Evolutionary conservation across 805 yeast genomes (phyloP).

Genomic region (Yarrowia sp.): DNA sequence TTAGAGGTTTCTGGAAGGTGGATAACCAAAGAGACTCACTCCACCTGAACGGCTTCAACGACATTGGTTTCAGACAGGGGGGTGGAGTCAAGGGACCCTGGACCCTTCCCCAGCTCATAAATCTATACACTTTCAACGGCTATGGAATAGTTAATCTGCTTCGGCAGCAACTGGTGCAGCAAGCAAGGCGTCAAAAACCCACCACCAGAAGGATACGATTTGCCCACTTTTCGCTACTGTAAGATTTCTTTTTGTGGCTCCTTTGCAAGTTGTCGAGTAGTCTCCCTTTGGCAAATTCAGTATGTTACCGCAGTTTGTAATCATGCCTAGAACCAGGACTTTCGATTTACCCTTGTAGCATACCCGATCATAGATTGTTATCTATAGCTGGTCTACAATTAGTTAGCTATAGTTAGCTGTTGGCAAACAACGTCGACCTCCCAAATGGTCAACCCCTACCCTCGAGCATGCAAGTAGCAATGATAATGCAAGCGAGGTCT

Average conservation of each 20-base stretch:
- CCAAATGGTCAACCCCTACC: constrained; percentile 12
- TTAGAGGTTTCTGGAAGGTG: not conserved
- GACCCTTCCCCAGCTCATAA: constrained; percentile 7
- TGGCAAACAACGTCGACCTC: too few relatives aligned
- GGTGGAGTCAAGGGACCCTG: not conserved
- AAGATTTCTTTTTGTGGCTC: constrained; percentile 4
- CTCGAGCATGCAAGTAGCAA: constrained; percentile 37
- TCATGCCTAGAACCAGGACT: too few relatives aligned
- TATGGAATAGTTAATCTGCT: not conserved
- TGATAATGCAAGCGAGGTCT: constrained; percentile 24
- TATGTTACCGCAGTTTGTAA: not conserved
- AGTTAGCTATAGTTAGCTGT: too few relatives aligned
- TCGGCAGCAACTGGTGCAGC: not conserved
- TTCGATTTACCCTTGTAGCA: too few relatives aligned
- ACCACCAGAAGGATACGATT: not conserved
- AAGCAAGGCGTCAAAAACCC: constrained; percentile 1
- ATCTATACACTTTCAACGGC: constrained; percentile 8
- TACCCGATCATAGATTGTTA: too few relatives aligned
- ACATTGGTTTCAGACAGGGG: not conserved
- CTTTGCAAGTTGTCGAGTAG: not conserved
- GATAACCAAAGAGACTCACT: not conserved
- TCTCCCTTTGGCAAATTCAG: not conserved
- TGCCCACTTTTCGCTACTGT: not conserved
- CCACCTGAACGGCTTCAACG: constrained; percentile 6
- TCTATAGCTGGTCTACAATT: too few relatives aligned